Evolutionary conservation across 495 filamentous ascomycete genomes (phyloP).

Genomic region (Talaromyces liani): DNA sequence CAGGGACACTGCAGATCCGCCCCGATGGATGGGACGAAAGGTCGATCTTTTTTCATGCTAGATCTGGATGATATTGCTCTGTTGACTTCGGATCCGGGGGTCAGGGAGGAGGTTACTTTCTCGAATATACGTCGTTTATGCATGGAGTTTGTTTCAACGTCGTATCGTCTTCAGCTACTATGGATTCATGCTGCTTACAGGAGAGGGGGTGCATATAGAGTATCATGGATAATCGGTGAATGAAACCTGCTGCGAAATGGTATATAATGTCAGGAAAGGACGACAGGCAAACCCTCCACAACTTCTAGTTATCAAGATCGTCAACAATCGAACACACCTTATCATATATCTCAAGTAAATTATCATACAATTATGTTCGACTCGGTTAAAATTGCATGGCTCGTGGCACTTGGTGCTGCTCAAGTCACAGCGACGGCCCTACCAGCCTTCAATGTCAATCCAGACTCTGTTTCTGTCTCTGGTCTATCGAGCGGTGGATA

Average conservation of each 20-base stretch:
- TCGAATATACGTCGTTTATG: background rate
- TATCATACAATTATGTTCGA: background rate
- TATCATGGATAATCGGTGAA: too few species aligned
- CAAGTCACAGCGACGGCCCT: background rate
- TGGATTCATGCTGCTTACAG: too few species aligned
- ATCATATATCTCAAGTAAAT: too few species aligned
- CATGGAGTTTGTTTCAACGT: too few species aligned
- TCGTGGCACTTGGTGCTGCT: background rate
- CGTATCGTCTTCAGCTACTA: too few species aligned
- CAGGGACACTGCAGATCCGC: background rate
- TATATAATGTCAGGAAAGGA: too few species aligned
- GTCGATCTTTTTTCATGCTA: background rate
- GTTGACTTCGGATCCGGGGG: background rate
- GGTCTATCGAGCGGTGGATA: background rate
- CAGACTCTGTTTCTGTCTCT: conserved; percentile 9
- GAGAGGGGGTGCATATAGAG: too few species aligned
- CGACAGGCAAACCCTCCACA: too few species aligned
- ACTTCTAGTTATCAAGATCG: too few species aligned
- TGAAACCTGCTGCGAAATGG: too few species aligned
- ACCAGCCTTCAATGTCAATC: background rate
- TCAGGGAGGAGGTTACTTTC: background rate
- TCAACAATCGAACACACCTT: background rate
- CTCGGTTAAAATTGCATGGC: background rate
- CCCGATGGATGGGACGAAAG: background rate
- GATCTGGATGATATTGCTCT: background rate